Percentiles rank a stretch among this genome's conserved stretches.
phyloP scores from a whole-genome alignment of 768 basidiomycete species.

The Artomyces pyxidatus region DNA sequence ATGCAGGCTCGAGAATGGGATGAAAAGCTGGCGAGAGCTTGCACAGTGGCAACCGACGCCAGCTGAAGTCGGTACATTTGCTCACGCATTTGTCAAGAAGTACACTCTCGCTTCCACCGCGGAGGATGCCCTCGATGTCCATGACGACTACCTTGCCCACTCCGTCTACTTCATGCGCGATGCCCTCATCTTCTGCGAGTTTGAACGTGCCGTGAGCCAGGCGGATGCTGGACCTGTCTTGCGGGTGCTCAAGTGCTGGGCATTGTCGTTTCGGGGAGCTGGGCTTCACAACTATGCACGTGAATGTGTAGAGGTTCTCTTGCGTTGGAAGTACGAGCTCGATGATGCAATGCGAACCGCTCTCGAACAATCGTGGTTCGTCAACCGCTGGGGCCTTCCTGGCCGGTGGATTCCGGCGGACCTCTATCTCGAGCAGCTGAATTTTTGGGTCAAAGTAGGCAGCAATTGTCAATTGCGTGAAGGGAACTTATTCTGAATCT shows the following conservation, averaged over 20 bases:
- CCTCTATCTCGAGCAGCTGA: background rate
- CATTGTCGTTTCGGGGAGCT: slow-evolving; percentile 23
- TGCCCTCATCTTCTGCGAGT: slow-evolving; percentile 21
- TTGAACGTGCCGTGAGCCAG: slow-evolving; percentile 23
- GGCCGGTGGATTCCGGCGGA: background rate
- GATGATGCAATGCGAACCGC: background rate
- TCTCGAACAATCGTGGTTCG: background rate
- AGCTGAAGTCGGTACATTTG: background rate
- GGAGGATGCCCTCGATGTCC: background rate
- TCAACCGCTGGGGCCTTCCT: background rate
- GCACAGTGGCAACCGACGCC: background rate
- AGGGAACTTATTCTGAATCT: no score
- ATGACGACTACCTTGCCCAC: slow-evolving; percentile 6
- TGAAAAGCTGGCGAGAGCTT: background rate
- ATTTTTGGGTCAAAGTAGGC: background rate
- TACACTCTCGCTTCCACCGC: background rate
- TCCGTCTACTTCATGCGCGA: slow-evolving; percentile 24
- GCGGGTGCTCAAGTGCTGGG: slow-evolving; percentile 21
- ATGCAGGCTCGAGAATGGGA: background rate
- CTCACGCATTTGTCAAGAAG: background rate
- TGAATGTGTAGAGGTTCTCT: background rate
- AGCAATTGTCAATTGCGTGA: no score
- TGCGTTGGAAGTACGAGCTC: background rate
- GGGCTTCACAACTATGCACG: slow-evolving; percentile 27
- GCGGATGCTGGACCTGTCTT: slow-evolving; percentile 26